These are phyloP conservation scores for Irpex rosettiformis DNA, from an alignment of 1,284 basidiomycete species.

Conservation along the genomic window DNA sequence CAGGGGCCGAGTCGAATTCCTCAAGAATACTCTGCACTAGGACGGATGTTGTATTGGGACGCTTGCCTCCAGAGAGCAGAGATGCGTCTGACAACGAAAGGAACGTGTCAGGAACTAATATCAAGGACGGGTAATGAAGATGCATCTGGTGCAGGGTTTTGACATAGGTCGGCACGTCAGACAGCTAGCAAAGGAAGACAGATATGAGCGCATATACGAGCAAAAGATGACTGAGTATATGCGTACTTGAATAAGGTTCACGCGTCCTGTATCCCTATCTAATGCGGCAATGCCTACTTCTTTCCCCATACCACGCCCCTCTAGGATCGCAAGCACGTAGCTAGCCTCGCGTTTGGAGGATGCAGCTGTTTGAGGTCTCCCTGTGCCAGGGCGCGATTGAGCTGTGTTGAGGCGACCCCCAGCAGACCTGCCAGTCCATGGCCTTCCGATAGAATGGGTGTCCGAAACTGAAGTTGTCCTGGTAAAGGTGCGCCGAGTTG, in stretches of 20 bases:
- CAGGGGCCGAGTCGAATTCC: conserved; percentile 64
- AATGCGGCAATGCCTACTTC: conserved; percentile 86
- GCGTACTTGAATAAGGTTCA: conserved; percentile 66
- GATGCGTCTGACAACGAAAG: conserved; percentile 50
- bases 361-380: conserved; percentile 4
- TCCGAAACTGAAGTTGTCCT: background rate
- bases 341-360: conserved; percentile 23
- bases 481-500: background rate
- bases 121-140: conserved; percentile 64
- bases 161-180: conserved; percentile 81
- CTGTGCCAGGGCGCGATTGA: conserved; percentile 7
- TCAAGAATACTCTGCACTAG: conserved; percentile 73
- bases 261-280: conserved; percentile 76
- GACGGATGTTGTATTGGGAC: conserved; percentile 46
- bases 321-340: conserved; percentile 65
- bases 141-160: conserved; percentile 87
- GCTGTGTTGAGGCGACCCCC: conserved; percentile 4
- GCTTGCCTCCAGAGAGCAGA: conserved; percentile 42
- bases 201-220: conserved; percentile 14
- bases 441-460: background rate
- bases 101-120: conserved; percentile 81
- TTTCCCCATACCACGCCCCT: conserved; percentile 70
- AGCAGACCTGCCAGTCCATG: conserved; percentile 6
- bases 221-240: background rate
- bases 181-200: conserved; percentile 44